A percentile compares a stretch with the other conserved stretches of the same genome.
Conservation (phyloP, 495 filamentous ascomycete genomes). For the Lasiosphaeria miniovina region DNA sequence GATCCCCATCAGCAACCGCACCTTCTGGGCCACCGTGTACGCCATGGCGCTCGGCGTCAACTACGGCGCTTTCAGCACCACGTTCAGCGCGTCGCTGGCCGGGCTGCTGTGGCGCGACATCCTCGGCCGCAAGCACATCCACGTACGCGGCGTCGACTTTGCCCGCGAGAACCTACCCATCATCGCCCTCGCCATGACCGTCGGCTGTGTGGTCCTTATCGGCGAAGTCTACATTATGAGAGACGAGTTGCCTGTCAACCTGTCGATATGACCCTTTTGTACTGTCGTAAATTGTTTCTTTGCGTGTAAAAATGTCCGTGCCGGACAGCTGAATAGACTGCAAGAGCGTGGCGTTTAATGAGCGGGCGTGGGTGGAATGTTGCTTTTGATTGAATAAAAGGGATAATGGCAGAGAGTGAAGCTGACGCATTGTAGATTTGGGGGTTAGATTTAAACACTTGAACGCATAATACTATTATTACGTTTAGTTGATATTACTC, state of each 20-base stretch:
- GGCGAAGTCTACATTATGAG: slow-evolving; percentile 56
- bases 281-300: no score
- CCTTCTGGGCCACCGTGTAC: slow-evolving; percentile 65
- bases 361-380: no score
- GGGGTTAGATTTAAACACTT: no score
- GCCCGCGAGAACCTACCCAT: slow-evolving; percentile 63
- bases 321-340: no score
- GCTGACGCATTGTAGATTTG: no score
- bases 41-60: slow-evolving; percentile 67
- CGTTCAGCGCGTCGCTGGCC: slow-evolving; percentile 63
- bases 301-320: no score
- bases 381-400: no score
- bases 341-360: no score
- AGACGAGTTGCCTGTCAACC: slow-evolving; percentile 1
- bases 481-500: no score
- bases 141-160: slow-evolving; percentile 56
- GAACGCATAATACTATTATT: no score
- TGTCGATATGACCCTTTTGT: not conserved
- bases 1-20: slow-evolving; percentile 50
- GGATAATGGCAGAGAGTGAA: no score
- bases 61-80: slow-evolving; percentile 64
- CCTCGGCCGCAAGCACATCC: slow-evolving; percentile 59
- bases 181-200: slow-evolving; percentile 62
- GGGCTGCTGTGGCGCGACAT: slow-evolving; percentile 67
- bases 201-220: slow-evolving; percentile 56